Evolutionary conservation across 2,329 filamentous ascomycete species (phyloP).

Genomic region (Colletotrichum agaves): DNA sequence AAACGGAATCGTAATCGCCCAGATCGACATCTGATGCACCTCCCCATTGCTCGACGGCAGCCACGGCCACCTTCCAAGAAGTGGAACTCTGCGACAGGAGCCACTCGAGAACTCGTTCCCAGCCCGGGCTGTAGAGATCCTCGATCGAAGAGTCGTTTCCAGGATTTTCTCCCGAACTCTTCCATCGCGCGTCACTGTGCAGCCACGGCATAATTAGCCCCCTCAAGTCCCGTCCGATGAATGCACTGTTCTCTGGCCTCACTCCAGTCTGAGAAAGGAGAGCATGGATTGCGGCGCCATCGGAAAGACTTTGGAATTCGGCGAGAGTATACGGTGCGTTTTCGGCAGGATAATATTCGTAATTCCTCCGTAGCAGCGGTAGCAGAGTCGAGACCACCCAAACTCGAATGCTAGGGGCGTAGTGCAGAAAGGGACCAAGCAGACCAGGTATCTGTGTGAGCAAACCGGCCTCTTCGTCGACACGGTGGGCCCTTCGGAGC

Average conservation of each 20-base stretch:
- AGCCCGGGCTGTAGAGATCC: conserved; percentile 64
- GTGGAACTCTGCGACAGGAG: conserved; percentile 67
- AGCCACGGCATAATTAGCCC: conserved; percentile 80
- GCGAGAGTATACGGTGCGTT: conserved; percentile 64
- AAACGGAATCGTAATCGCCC: conserved; percentile 66
- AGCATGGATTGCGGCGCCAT: conserved; percentile 67
- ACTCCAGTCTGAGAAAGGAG: conserved; percentile 68
- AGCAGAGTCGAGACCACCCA: conserved; percentile 78
- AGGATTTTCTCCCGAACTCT: neutral
- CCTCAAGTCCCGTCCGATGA: conserved; percentile 72
- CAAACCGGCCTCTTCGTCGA: conserved; percentile 79
- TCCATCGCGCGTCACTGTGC: conserved; percentile 71
- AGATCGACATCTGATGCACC: conserved; percentile 78
- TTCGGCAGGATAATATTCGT: conserved; percentile 73
- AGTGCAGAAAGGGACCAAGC: conserved; percentile 73
- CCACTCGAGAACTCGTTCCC: conserved; percentile 78
- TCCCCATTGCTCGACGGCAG: conserved; percentile 76
- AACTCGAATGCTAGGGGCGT: conserved; percentile 68
- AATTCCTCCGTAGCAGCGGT: conserved; percentile 74
- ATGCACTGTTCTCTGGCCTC: conserved; percentile 49
- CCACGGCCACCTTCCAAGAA: conserved; percentile 71
- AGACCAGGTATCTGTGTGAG: conserved; percentile 75
- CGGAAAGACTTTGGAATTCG: conserved; percentile 71
- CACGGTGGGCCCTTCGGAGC: conserved; percentile 72
- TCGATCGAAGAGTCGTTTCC: conserved; percentile 38